These are phyloP conservation scores for Polytrichum commune DNA, from an alignment of 225 moss, liverwort and hornwort species.

Conservation along the genomic window DNA sequence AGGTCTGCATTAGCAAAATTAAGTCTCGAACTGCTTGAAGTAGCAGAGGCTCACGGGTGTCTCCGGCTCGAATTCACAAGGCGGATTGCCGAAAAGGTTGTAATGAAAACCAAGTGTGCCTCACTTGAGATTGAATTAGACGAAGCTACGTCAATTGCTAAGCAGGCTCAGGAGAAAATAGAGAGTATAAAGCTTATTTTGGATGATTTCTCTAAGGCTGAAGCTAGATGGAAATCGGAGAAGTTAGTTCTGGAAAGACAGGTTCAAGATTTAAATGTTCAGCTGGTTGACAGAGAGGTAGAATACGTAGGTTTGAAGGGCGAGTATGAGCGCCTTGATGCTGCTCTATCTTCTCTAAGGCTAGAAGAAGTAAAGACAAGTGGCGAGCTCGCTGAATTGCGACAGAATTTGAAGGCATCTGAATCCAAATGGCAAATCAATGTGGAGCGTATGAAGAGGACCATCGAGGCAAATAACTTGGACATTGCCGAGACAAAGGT, in stretches of 20 bases:
- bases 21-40: slow-evolving; percentile 15
- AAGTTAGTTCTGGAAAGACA: background rate
- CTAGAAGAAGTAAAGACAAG: slow-evolving; percentile 11
- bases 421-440: slow-evolving; percentile 4
- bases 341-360: slow-evolving; percentile 11
- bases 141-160: slow-evolving; percentile 4
- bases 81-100: slow-evolving; percentile 6
- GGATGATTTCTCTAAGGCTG: slow-evolving; percentile 10
- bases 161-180: slow-evolving; percentile 16
- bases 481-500: background rate
- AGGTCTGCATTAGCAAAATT: slow-evolving; percentile 15
- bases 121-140: slow-evolving; percentile 15
- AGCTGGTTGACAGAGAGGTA: slow-evolving; percentile 13
- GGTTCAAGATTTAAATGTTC: slow-evolving; percentile 11
- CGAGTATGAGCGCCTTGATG: slow-evolving; percentile 17
- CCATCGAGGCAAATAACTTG: background rate
- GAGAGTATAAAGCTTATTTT: slow-evolving; percentile 11
- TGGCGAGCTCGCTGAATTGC: slow-evolving; percentile 16
- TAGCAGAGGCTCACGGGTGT: slow-evolving; percentile 15
- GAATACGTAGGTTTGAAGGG: slow-evolving; percentile 11
- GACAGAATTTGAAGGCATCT: slow-evolving; percentile 11
- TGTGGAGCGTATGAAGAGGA: slow-evolving; percentile 2
- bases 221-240: slow-evolving; percentile 15
- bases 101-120: slow-evolving; percentile 6
- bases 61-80: slow-evolving; percentile 8